Conservation (phyloP, 208 protist genomes). For the Crithidia acanthocephali region DNA sequence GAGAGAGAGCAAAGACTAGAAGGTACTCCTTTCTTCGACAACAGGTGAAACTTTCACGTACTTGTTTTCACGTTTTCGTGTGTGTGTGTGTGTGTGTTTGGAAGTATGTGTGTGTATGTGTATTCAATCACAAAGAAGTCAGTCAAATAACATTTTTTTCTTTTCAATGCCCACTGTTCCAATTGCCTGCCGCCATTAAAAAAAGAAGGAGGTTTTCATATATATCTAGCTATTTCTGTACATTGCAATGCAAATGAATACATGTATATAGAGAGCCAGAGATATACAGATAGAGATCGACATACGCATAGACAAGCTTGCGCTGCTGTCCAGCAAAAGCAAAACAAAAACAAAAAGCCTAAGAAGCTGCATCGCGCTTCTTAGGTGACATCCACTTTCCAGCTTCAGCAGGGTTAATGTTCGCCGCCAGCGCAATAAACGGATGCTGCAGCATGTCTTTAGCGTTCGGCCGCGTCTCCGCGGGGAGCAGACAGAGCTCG, state of each 20-base stretch:
- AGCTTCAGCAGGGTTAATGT: conserved; percentile 59
- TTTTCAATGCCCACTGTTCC: background rate
- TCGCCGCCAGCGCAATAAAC: conserved; percentile 72
- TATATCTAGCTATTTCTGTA: background rate
- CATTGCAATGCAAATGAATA: background rate
- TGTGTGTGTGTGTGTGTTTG: background rate
- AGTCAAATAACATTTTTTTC: background rate
- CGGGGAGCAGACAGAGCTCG: conserved; percentile 69
- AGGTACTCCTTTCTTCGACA: too few relatives aligned
- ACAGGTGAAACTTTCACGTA: too few relatives aligned
- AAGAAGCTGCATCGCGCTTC: conserved; percentile 5
- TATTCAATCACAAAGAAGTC: too few relatives aligned
- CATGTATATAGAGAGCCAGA: background rate
- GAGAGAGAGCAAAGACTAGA: too few relatives aligned
- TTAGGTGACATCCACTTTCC: conserved; percentile 71
- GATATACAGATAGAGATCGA: background rate
- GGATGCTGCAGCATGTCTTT: conserved; percentile 73
- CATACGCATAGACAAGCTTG: background rate
- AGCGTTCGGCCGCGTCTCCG: conserved; percentile 61
- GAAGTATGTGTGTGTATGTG: background rate
- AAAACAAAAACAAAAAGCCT: too few relatives aligned
- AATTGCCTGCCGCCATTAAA: background rate
- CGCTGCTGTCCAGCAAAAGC: too few relatives aligned
- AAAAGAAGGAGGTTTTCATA: background rate
- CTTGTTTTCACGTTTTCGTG: background rate